Evolutionary conservation across 2,329 filamentous ascomycete genomes (phyloP), one percentile per base, ranked within the genome.

Genomic region (Fusarium sp.): DNA sequence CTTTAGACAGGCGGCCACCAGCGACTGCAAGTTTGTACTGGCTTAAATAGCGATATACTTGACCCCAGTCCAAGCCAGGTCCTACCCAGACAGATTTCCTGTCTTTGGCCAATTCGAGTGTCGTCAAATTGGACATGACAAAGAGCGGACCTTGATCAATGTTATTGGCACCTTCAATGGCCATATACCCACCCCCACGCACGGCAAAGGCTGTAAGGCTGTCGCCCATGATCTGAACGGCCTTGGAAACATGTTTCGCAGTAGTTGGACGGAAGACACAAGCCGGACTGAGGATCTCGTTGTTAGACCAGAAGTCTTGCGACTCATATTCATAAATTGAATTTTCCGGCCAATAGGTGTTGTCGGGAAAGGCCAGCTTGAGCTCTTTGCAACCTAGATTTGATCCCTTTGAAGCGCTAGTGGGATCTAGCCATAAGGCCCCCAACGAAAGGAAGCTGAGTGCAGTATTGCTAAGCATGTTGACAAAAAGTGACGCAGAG

Each of bases 181-280:
- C 61, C 70, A 72, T 72, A 11, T 72, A 63, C 0, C 70, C 70
- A 9, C 70, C 70, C 25, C 70, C 67, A 5, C 70, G 60, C 2
- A 72, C 31, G 8, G 67, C 67, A 47, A 72, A 72, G 1, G 63
- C 18, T 7, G 52, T 58, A 1, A 15, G 11, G 1, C 54, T 50
- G 0, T 7, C 15, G 1, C 23, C n/a, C 39, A 60, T 45, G 1
- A 64, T 9, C 14, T 42, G 20, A 0, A 49, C 36, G 5, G 67
- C 63, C 3, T 46, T 25, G 7, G 62, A 45, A 1, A 70, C 52
- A 2, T 69, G 47, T 2, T 54, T 18, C 3, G 66, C 9, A 7
- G 18, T 53, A 4, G 47, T 48, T 1, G 67, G 67, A 0, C 62
- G 62, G 10, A 69, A 69, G 5, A 69, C 51, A 6, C 67, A 69